Conservation (phyloP, 2,329 filamentous ascomycete species). For the Camptophora hylomeconis region DNA sequence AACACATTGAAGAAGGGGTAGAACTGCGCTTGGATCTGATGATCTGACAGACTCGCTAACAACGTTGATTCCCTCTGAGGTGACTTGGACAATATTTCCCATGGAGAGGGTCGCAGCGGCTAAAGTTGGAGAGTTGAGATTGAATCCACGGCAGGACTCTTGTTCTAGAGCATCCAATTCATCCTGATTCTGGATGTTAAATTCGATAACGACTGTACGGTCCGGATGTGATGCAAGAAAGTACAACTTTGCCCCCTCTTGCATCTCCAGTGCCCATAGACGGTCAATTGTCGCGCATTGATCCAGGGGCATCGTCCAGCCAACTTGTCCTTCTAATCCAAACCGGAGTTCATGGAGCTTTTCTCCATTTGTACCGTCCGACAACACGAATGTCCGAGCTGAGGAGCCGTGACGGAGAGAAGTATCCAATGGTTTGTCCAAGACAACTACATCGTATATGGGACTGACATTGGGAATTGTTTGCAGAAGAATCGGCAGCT, state of each 20-base stretch:
- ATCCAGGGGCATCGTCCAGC: constrained; percentile 28
- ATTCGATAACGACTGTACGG: constrained; percentile 25
- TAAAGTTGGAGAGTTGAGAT: constrained; percentile 30
- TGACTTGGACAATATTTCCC: constrained; percentile 30
- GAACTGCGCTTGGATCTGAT: neutral
- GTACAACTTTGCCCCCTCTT: constrained; percentile 24
- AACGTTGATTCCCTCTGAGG: constrained; percentile 12
- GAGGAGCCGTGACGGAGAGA: constrained; percentile 1
- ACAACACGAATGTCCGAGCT: constrained; percentile 7
- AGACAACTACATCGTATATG: constrained; percentile 30
- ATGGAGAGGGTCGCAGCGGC: constrained; percentile 26
- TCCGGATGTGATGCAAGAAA: constrained; percentile 29
- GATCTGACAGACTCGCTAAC: constrained; percentile 1
- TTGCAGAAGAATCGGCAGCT: constrained; percentile 41
- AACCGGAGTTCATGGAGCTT: constrained; percentile 54
- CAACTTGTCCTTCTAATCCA: constrained; percentile 57
- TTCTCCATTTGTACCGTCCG: constrained; percentile 30
- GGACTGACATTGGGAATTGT: constrained; percentile 51
- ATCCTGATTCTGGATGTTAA: constrained; percentile 25
- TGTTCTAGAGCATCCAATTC: constrained; percentile 28
- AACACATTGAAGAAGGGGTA: neutral
- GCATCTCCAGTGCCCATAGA: constrained; percentile 31
- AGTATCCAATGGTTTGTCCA: constrained; percentile 3
- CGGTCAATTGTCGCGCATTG: constrained; percentile 27
- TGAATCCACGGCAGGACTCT: constrained; percentile 24